Conservation (phyloP, 768 basidiomycete genomes). For the Tylopilus plumbeoviolaceoides region DNA sequence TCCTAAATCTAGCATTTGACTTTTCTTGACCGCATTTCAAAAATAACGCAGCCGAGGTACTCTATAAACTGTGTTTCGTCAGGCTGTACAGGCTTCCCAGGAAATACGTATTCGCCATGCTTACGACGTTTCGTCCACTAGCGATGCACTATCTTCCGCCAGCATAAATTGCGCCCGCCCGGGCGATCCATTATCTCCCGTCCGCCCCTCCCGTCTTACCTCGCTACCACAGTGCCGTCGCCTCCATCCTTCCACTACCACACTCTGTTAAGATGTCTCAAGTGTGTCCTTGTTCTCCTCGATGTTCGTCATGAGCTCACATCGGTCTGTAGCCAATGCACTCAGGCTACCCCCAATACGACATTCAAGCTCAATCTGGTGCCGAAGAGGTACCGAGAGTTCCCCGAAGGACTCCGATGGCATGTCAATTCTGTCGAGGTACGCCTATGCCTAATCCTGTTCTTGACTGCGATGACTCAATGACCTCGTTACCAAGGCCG, state of each 20-base stretch:
- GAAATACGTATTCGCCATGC: slow-evolving; percentile 30
- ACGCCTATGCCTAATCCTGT: neutral
- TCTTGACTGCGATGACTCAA: neutral
- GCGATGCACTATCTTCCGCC: slow-evolving; percentile 15
- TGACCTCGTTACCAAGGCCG: slow-evolving; percentile 39
- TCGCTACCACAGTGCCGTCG: neutral
- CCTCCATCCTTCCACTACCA: neutral
- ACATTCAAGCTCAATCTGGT: neutral
- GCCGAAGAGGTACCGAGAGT: slow-evolving; percentile 26
- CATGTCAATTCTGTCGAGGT: slow-evolving; percentile 74
- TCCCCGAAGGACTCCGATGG: slow-evolving; percentile 59
- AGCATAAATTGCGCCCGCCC: slow-evolving; percentile 30
- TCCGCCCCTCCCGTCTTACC: slow-evolving; percentile 7
- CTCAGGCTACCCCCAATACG: slow-evolving; percentile 7
- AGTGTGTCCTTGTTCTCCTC: slow-evolving; percentile 12
- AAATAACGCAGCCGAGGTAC: slow-evolving; percentile 29
- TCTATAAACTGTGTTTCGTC: slow-evolving; percentile 19
- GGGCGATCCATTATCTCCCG: slow-evolving; percentile 1
- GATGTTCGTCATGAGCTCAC: neutral
- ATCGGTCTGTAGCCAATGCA: slow-evolving; percentile 8
- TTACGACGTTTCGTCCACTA: slow-evolving; percentile 27
- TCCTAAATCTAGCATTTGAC: slow-evolving; percentile 25
- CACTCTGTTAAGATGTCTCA: slow-evolving; percentile 19
- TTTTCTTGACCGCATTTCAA: slow-evolving; percentile 24
- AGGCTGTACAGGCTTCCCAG: slow-evolving; percentile 31